Conservation (phyloP, 202 grass and related monocot species). For the Zizania palustris region DNA sequence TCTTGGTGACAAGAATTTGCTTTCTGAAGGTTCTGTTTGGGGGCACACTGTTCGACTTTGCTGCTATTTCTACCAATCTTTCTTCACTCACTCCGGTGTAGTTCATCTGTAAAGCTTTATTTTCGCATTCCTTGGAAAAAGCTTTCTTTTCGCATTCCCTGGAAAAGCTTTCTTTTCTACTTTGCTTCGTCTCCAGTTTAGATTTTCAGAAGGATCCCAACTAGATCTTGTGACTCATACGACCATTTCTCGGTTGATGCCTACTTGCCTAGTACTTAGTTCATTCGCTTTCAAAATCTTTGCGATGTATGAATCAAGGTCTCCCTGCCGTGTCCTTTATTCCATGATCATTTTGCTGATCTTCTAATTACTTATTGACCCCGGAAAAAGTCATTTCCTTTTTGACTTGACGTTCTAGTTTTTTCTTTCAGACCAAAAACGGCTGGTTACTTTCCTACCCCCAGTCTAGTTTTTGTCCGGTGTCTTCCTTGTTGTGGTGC, state of each 20-base stretch:
- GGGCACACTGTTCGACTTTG: not conserved
- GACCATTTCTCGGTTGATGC: conserved; percentile 25
- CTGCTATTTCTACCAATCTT: not conserved
- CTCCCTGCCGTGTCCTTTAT: conserved; percentile 6
- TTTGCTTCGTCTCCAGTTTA: conserved; percentile 26
- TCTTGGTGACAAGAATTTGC: not conserved
- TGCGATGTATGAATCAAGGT: not conserved
- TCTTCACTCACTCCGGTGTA: conserved; percentile 4
- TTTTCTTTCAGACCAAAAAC: conserved; percentile 2
- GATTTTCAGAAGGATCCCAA: conserved; percentile 24
- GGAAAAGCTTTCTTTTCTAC: too few relatives aligned
- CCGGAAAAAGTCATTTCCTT: conserved; percentile 12
- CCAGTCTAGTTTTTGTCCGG: not conserved
- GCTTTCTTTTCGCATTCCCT: too few relatives aligned
- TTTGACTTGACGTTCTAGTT: not conserved
- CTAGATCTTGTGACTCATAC: conserved; percentile 41
- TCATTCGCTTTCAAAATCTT: conserved; percentile 49
- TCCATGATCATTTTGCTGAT: conserved; percentile 32
- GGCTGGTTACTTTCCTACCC: not conserved
- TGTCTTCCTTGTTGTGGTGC: not conserved
- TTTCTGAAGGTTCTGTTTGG: not conserved
- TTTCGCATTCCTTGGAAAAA: too few relatives aligned
- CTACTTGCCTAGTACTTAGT: conserved; percentile 28
- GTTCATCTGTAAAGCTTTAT: not conserved
- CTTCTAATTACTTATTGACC: not conserved